These are phyloP conservation scores for Spathaspora arborariae DNA, from an alignment of 805 yeast species.

Conservation along the genomic window DNA sequence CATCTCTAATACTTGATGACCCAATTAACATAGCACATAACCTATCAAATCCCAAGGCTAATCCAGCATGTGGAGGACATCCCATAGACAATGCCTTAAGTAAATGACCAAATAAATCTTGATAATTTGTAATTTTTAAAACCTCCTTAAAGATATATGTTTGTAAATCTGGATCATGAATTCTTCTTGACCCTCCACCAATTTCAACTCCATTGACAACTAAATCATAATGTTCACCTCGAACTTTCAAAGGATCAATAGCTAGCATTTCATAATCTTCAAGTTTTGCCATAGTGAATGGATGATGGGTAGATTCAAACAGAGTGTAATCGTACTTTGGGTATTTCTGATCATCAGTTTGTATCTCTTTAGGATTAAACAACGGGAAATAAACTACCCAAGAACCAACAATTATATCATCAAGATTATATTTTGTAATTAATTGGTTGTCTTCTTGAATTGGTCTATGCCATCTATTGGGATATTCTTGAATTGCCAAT, in stretches of 20 bases:
- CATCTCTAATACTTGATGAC: conserved; percentile 77
- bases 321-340: conserved; percentile 55
- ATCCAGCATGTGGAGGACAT: conserved; percentile 98
- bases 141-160: conserved; percentile 63
- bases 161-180: conserved; percentile 83
- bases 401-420: conserved; percentile 51
- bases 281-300: conserved; percentile 86
- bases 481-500: conserved; percentile 55
- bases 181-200: conserved; percentile 96
- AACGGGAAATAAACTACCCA: conserved; percentile 96
- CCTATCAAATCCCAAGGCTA: conserved; percentile 93
- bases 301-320: conserved; percentile 85
- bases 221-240: conserved; percentile 91
- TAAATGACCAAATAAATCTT: conserved; percentile 77
- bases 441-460: conserved; percentile 13
- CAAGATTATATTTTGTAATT: conserved; percentile 14
- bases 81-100: conserved; percentile 80
- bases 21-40: conserved; percentile 89
- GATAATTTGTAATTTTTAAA: conserved; percentile 55
- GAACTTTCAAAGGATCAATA: conserved; percentile 55
- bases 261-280: conserved; percentile 60
- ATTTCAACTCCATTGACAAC: conserved; percentile 93
- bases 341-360: conserved; percentile 30
- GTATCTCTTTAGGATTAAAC: conserved; percentile 67
- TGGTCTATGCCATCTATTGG: conserved; percentile 47